Conservation (phyloP, 192 early-diverging fungal species). For the Coemansia sp. region DNA sequence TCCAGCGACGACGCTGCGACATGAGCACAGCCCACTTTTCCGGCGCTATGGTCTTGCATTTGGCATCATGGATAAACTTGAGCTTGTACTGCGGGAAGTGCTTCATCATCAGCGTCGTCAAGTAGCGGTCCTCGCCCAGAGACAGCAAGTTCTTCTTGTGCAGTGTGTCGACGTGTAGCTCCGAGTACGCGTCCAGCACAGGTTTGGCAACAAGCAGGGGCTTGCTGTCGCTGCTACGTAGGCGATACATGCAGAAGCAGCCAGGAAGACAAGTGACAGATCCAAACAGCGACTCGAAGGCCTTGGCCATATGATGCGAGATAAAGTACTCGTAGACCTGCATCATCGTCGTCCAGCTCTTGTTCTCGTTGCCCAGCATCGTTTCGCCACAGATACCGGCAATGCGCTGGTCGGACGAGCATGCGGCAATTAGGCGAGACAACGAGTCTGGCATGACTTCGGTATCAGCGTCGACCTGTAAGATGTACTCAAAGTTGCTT, state of each 20-base stretch:
- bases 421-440: conserved; percentile 83
- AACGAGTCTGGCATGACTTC: conserved; percentile 88
- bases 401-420: conserved; percentile 74
- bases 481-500: conserved; percentile 74
- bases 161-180: conserved; percentile 91
- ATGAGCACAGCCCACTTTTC: conserved; percentile 87
- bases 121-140: conserved; percentile 58
- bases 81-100: conserved; percentile 58
- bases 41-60: conserved; percentile 88
- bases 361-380: conserved; percentile 83
- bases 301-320: conserved; percentile 91
- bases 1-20: conserved; percentile 98
- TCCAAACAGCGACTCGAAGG: conserved; percentile 41
- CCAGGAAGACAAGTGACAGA: conserved; percentile 27
- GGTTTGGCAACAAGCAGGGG: conserved; percentile 83
- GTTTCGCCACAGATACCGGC: conserved; percentile 96
- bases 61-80: conserved; percentile 89
- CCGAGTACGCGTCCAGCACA: conserved; percentile 87
- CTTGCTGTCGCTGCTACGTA: conserved; percentile 61
- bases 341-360: conserved; percentile 94
- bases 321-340: conserved; percentile 96
- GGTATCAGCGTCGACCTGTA: conserved; percentile 85
- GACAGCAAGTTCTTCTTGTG: conserved; percentile 97
- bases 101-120: too few relatives aligned
- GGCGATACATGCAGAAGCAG: conserved; percentile 68